phyloP scores from a whole-genome alignment of 129 eudicot species.

The Chrysanthemum lavandulifolium region DNA sequence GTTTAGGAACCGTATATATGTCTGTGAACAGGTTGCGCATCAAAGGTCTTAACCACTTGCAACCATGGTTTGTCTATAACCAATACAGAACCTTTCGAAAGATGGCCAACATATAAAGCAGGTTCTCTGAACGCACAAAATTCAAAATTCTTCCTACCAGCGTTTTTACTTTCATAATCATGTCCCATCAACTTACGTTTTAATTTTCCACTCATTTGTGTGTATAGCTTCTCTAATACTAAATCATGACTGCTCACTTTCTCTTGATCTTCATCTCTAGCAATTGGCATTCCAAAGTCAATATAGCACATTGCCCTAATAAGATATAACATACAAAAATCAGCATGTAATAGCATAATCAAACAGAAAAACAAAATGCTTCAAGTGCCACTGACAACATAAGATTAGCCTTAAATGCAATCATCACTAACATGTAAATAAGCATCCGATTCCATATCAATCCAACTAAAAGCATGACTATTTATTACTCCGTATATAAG shows the following conservation, averaged over 20 bases:
- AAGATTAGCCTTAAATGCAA: neutral
- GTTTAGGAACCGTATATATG: constrained; percentile 77
- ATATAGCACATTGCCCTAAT: constrained; percentile 91
- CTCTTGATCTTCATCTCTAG: constrained; percentile 45
- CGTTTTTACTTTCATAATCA: constrained; percentile 41
- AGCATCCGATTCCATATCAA: neutral
- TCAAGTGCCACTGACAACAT: neutral
- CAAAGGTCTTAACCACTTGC: constrained; percentile 63
- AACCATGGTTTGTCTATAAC: constrained; percentile 81
- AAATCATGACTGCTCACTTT: constrained; percentile 38
- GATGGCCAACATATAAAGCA: constrained; percentile 78
- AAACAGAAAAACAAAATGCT: no score
- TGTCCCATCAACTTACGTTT: constrained; percentile 58
- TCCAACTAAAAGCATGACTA: no score
- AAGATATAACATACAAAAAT: neutral
- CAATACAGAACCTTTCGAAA: constrained; percentile 61
- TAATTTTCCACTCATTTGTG: constrained; percentile 17
- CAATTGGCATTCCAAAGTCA: constrained; percentile 79
- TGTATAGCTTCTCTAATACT: constrained; percentile 12
- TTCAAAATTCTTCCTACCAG: constrained; percentile 68
- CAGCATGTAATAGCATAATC: neutral
- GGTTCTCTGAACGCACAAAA: constrained; percentile 70
- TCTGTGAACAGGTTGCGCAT: constrained; percentile 77
- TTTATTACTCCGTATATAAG: no score
- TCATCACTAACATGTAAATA: no score